Evolutionary conservation across 495 filamentous ascomycete genomes (phyloP).

Genomic region (Penicillium cataractarum): DNA sequence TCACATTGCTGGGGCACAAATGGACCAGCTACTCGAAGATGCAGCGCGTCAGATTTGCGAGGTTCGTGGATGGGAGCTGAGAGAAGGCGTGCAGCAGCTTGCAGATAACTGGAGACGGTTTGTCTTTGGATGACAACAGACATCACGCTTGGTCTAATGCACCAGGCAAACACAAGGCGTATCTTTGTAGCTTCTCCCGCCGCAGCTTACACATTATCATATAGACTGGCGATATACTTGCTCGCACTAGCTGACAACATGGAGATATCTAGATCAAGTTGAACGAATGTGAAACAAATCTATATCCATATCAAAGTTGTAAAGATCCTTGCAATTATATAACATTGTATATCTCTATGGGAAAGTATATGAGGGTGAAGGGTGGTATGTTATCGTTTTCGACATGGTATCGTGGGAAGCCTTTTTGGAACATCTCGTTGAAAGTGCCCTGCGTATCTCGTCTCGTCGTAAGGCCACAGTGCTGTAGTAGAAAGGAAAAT

Average conservation of each 20-base stretch:
- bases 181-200: background rate
- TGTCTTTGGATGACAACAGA: slow-evolving; percentile 60
- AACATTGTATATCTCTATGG: slow-evolving; percentile 33
- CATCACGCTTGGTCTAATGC: background rate
- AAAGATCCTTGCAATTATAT: slow-evolving; percentile 21
- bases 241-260: background rate
- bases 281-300: background rate
- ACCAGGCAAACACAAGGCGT: background rate
- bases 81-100: slow-evolving; percentile 69
- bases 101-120: slow-evolving; percentile 81
- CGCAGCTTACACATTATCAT: background rate
- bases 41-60: slow-evolving; percentile 72
- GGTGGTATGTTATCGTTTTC: slow-evolving; percentile 23
- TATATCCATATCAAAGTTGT: background rate
- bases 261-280: background rate
- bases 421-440: slow-evolving; percentile 13
- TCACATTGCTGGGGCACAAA: slow-evolving; percentile 78
- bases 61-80: slow-evolving; percentile 76
- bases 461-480: slow-evolving; percentile 28
- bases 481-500: slow-evolving; percentile 4
- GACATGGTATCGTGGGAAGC: slow-evolving; percentile 31
- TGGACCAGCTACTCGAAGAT: slow-evolving; percentile 79
- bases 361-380: slow-evolving; percentile 10
- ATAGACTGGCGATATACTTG: background rate
- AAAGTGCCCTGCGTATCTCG: slow-evolving; percentile 30